These are phyloP conservation scores for Phycomyces nitens DNA, from an alignment of 192 early-diverging fungal species.

Conservation along the genomic window DNA sequence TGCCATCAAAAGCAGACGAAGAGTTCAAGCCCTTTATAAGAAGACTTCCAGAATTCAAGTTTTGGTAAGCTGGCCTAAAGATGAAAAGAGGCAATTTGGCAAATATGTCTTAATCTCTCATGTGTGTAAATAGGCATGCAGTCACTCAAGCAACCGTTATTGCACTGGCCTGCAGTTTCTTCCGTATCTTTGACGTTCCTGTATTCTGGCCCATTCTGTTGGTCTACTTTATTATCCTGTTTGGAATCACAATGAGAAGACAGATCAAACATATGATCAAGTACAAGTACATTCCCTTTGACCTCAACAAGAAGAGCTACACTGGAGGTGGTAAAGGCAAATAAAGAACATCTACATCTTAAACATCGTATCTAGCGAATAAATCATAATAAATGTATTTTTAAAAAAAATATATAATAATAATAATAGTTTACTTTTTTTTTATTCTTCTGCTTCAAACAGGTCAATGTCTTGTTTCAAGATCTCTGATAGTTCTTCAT, in stretches of 20 bases:
- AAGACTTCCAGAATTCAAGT: constrained; percentile 97
- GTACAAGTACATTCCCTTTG: constrained; percentile 86
- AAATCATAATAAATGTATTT: too few relatives aligned
- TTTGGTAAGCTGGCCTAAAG: constrained; percentile 86
- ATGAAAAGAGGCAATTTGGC: too few relatives aligned
- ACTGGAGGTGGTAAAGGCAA: not conserved
- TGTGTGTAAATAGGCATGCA: constrained; percentile 56
- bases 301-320: constrained; percentile 76
- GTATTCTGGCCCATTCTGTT: constrained; percentile 99
- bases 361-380: too few relatives aligned
- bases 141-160: constrained; percentile 78
- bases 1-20: constrained; percentile 86
- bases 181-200: constrained; percentile 89
- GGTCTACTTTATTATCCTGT: constrained; percentile 93
- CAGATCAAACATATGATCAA: constrained; percentile 98
- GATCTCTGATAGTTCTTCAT: constrained; percentile 59
- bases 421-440: not conserved
- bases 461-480: constrained; percentile 44
- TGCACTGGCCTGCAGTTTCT: constrained; percentile 84
- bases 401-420: too few relatives aligned
- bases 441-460: constrained; percentile 20
- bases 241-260: constrained; percentile 92
- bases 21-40: constrained; percentile 98
- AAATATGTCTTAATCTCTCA: too few relatives aligned
- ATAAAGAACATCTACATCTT: too few relatives aligned